Base-by-base conservation (phyloP, 495 filamentous ascomycete genomes). In the Emericellopsis terricola region DNA sequence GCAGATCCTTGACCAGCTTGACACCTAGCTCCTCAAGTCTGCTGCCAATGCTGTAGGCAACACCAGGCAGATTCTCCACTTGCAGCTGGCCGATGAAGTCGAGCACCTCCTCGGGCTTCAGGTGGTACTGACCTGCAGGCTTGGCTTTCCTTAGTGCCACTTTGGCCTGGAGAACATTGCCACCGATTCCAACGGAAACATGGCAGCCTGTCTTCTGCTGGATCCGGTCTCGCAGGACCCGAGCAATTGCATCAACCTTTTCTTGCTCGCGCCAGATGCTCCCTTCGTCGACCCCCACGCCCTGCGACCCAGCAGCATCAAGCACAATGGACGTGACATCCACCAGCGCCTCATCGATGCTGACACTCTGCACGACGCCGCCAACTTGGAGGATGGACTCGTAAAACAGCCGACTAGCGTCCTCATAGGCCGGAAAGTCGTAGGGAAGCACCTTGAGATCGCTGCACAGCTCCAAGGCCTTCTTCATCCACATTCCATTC, bases 401-500 rank as follows among this genome's bases (percentile, higher is more conserved):
- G 42, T 97, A 97, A 44, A 97, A 96, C 15, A 67, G 66, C 31
- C 71, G 64, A 46, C 89, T 96, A 1, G 85, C 85, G 41, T 86
- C 81, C 56, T 96, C 91, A 41, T 97, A 97, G 0, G 71, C 84
- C 4, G 77, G 76, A 45, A 94, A 96, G 45, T 97, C 87, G 42
- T 97, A 97, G 0, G 82, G 80, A 21, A 97, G 48, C 4, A 91
- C 69, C 40, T 85, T 80, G 19, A 97, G 64, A 14, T 84, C 71
- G 0, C 85, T 78, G 52, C 86, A 97, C 9, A 84, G 56, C 39
- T 86, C 73, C 41, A 76, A 62, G 2, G 91, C 89, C 19, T 68
- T 62, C 46, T 85, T 86, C 85, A 97, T 93, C 89, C 89, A 97
- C 91, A 94, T 94, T 7, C 91, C 89, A 41, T 96, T 96, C 49